Conservation (phyloP, 148 eudicot species). For the Gaultheria prostrata region DNA sequence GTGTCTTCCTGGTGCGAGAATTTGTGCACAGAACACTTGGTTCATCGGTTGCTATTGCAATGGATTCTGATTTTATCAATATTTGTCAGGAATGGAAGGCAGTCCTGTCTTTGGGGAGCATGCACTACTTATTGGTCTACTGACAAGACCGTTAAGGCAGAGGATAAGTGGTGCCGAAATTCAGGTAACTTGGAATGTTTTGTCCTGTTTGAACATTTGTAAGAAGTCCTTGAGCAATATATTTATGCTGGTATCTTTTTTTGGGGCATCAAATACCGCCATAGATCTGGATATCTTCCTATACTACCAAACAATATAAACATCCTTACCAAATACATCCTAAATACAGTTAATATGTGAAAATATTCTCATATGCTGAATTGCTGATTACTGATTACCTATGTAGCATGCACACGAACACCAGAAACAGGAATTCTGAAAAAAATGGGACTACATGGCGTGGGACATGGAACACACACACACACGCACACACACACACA, state of each 20-base stretch:
- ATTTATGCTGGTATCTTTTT: neutral
- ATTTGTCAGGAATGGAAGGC: conserved; percentile 88
- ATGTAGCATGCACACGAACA: too few species aligned
- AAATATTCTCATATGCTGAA: neutral
- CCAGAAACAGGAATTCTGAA: too few species aligned
- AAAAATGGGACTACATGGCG: too few species aligned
- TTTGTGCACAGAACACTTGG: conserved; percentile 6
- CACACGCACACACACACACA: too few species aligned
- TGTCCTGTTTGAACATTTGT: conserved; percentile 1
- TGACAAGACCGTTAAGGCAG: conserved; percentile 79
- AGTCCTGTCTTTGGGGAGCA: conserved; percentile 70
- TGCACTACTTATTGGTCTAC: conserved; percentile 67
- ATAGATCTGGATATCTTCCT: neutral
- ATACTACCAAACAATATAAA: neutral
- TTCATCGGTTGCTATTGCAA: conserved; percentile 12
- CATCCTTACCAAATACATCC: neutral
- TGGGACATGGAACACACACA: too few species aligned
- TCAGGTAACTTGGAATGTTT: conserved; percentile 52
- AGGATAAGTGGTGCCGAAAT: conserved; percentile 79
- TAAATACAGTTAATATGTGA: neutral
- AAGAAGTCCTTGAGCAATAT: neutral
- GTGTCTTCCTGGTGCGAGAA: conserved; percentile 83
- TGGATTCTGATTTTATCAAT: conserved; percentile 13
- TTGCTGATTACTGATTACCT: neutral
- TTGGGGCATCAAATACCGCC: neutral